Conservation (phyloP, 371 early-diverging fungal species). For the Blakeslea trispora region DNA sequence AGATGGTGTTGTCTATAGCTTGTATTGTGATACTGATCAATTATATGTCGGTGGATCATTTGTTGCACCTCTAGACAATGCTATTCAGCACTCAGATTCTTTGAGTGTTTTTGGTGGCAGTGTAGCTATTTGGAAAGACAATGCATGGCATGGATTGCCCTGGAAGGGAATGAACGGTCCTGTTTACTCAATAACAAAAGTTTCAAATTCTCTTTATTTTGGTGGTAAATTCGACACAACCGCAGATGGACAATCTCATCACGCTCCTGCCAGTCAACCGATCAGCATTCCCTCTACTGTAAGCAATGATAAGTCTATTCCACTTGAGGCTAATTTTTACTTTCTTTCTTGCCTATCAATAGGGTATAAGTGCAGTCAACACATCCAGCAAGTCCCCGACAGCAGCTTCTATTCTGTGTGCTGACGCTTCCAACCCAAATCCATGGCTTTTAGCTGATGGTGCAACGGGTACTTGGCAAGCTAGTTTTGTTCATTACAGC, state of each 20-base stretch:
- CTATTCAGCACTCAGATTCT: conserved; percentile 33
- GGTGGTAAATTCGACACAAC: conserved; percentile 50
- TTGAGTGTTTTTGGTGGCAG: conserved; percentile 57
- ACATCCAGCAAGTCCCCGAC: conserved; percentile 41
- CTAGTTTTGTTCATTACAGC: conserved; percentile 50
- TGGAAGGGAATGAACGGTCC: conserved; percentile 69
- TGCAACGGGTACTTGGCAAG: conserved; percentile 66
- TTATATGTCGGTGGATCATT: conserved; percentile 52
- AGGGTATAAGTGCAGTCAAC: conserved; percentile 29
- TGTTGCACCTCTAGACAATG: conserved; percentile 30
- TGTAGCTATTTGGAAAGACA: conserved; percentile 54
- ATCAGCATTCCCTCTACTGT: conserved; percentile 32
- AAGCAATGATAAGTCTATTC: conserved; percentile 10
- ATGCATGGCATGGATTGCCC: conserved; percentile 52
- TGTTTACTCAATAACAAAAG: conserved; percentile 33
- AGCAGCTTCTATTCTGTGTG: conserved; percentile 55
- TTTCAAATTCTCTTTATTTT: conserved; percentile 32
- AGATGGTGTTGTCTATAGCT: conserved; percentile 66
- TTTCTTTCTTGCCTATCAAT: conserved; percentile 11
- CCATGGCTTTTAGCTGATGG: conserved; percentile 70
- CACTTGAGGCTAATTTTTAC: conserved; percentile 3
- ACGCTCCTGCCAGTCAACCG: conserved; percentile 48
- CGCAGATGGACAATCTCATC: conserved; percentile 37
- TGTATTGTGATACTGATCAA: conserved; percentile 61
- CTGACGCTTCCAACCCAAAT: conserved; percentile 32